A percentile compares a stretch with the other conserved stretches of the same genome.
Evolutionary conservation across 768 basidiomycete species (phyloP).

Genomic region (Russula compacta): DNA sequence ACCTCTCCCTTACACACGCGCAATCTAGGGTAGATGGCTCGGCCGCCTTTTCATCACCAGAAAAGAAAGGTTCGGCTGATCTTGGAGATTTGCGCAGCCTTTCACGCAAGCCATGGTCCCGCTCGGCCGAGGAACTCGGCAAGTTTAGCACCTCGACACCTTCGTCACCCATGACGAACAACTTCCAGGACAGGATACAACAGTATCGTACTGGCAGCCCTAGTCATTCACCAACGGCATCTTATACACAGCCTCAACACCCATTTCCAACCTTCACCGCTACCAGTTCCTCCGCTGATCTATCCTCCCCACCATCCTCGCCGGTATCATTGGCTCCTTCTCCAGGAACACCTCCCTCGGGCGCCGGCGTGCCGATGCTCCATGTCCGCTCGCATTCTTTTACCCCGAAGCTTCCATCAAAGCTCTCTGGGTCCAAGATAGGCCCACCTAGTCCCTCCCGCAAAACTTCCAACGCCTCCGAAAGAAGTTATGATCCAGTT

Average conservation of each 20-base stretch:
- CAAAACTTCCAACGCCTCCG: slow-evolving; percentile 30
- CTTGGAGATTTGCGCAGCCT: slow-evolving; percentile 62
- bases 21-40: slow-evolving; percentile 35
- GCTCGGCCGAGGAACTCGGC: slow-evolving; percentile 70
- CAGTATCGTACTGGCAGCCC: slow-evolving; percentile 50
- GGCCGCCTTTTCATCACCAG: slow-evolving; percentile 25
- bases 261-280: slow-evolving; percentile 27
- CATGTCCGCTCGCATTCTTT: slow-evolving; percentile 63
- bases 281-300: slow-evolving; percentile 7
- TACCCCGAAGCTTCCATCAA: slow-evolving; percentile 62
- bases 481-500: slow-evolving; percentile 4
- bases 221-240: slow-evolving; percentile 22
- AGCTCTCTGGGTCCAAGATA: slow-evolving; percentile 48
- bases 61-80: slow-evolving; percentile 28
- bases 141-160: slow-evolving; percentile 35
- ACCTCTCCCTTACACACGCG: slow-evolving; percentile 42
- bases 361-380: slow-evolving; percentile 22
- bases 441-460: slow-evolving; percentile 40
- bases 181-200: slow-evolving; percentile 53
- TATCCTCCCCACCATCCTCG: slow-evolving; percentile 17
- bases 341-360: slow-evolving; percentile 18
- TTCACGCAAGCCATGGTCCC: slow-evolving; percentile 69
- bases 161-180: slow-evolving; percentile 34
- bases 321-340: slow-evolving; percentile 28
- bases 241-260: slow-evolving; percentile 22